Evolutionary conservation across 2,329 filamentous ascomycete genomes (phyloP).

Genomic region (Penicillium thymicola): DNA sequence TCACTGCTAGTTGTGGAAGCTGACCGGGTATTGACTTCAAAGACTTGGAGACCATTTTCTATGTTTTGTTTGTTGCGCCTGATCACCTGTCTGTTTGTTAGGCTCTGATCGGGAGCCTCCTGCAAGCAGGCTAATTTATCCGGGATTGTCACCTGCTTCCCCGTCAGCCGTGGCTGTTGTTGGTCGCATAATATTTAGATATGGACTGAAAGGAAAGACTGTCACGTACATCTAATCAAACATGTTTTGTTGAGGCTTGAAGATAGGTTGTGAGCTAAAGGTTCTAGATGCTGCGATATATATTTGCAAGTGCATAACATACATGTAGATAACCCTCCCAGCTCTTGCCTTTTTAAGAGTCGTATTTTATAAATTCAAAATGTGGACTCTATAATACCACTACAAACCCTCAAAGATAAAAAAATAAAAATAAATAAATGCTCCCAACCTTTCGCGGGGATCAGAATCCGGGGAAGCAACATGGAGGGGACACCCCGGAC

Average conservation of each 20-base stretch:
- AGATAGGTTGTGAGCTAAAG: background rate
- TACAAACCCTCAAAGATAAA: background rate
- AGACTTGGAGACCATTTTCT: background rate
- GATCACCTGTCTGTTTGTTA: background rate
- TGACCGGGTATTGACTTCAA: background rate
- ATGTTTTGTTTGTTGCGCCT: background rate
- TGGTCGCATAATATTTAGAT: background rate
- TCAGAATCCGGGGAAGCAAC: constrained; percentile 8
- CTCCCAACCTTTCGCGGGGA: background rate
- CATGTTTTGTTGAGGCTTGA: background rate
- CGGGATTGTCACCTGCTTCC: constrained; percentile 1
- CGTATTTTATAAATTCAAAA: background rate
- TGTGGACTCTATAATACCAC: background rate
- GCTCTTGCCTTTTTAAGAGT: too few species aligned
- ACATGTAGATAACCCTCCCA: too few species aligned
- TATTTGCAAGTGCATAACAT: background rate
- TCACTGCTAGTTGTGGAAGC: background rate
- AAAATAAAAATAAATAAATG: background rate
- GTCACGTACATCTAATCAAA: background rate
- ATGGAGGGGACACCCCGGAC: background rate
- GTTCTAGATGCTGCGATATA: background rate
- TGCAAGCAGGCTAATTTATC: background rate
- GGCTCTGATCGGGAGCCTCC: background rate
- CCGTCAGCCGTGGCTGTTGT: background rate
- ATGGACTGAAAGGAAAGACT: background rate